These are phyloP conservation scores for Xylaria multiplex DNA, from an alignment of 2,329 filamentous ascomycete genomes.

Conservation along the genomic window DNA sequence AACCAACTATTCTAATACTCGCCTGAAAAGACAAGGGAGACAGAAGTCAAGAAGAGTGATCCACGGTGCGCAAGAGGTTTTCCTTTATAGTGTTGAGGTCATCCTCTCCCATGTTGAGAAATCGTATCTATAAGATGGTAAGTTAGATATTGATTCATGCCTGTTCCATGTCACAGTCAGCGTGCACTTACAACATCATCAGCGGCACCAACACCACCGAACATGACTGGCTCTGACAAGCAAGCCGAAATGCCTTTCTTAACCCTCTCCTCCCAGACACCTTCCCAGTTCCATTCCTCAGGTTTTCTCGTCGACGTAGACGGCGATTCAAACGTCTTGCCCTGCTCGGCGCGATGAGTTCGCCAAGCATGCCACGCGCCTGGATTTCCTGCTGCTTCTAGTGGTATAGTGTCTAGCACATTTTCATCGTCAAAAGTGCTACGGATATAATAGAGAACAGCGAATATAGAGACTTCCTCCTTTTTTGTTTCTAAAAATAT, in stretches of 20 bases:
- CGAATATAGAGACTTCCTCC: slow-evolving; percentile 65
- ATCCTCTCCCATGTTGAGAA: slow-evolving; percentile 69
- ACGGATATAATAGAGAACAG: slow-evolving; percentile 82
- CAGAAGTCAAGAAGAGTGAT: slow-evolving; percentile 43
- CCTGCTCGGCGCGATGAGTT: slow-evolving; percentile 68
- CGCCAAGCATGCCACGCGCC: slow-evolving; percentile 96
- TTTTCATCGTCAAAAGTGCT: slow-evolving; percentile 81
- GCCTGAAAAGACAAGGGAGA: neutral
- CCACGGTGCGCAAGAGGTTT: slow-evolving; percentile 65
- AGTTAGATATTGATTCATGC: slow-evolving; percentile 4
- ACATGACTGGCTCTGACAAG: slow-evolving; percentile 81
- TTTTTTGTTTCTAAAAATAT: slow-evolving; percentile 56
- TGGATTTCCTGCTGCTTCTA: slow-evolving; percentile 86
- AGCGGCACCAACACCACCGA: slow-evolving; percentile 68
- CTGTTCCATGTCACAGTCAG: slow-evolving; percentile 13
- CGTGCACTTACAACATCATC: slow-evolving; percentile 75
- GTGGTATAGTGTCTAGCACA: slow-evolving; percentile 80
- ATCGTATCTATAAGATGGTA: slow-evolving; percentile 65
- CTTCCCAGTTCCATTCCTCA: slow-evolving; percentile 97
- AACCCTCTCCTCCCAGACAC: slow-evolving; percentile 93
- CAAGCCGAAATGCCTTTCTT: slow-evolving; percentile 80
- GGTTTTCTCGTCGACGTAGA: slow-evolving; percentile 62
- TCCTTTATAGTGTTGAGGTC: slow-evolving; percentile 68
- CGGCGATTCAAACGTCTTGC: slow-evolving; percentile 51
- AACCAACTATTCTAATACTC: neutral